These are phyloP conservation scores for Phytophthora ramorum DNA, from an alignment of 352 stramenopile genomes.

Conservation along the genomic window DNA sequence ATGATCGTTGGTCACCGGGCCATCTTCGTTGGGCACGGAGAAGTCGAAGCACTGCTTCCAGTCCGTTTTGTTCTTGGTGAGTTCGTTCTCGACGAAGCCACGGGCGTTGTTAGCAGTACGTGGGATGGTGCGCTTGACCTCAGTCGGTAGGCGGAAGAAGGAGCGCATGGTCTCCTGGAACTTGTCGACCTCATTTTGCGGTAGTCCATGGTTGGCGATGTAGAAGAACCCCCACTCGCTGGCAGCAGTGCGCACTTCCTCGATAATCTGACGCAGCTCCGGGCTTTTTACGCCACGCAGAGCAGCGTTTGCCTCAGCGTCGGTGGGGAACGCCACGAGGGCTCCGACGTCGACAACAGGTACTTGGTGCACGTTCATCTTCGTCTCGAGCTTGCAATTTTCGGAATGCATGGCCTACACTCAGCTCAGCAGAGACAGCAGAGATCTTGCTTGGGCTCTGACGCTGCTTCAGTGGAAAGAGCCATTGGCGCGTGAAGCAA, in stretches of 20 bases:
- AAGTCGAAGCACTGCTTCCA: slow-evolving; percentile 91
- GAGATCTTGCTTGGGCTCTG: not conserved
- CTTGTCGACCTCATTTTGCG: slow-evolving; percentile 55
- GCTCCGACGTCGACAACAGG: slow-evolving; percentile 57
- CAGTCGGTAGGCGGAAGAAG: slow-evolving; percentile 87
- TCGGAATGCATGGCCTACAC: not conserved
- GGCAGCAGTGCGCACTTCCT: slow-evolving; percentile 34
- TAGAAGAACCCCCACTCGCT: slow-evolving; percentile 94
- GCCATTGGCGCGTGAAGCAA: not conserved
- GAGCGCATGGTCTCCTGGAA: slow-evolving; percentile 72
- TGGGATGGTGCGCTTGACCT: slow-evolving; percentile 58
- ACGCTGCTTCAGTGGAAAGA: not conserved
- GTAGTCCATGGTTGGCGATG: slow-evolving; percentile 85
- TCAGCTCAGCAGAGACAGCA: not conserved
- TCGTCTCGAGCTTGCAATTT: not conserved
- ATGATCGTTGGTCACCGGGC: slow-evolving; percentile 40
- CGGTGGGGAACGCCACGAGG: slow-evolving; percentile 46
- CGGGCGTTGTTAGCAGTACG: slow-evolving; percentile 85
- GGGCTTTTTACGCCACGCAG: slow-evolving; percentile 17
- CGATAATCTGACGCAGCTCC: slow-evolving; percentile 49
- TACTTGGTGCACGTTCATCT: slow-evolving; percentile 44
- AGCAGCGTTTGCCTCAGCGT: slow-evolving; percentile 40
- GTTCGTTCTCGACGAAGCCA: slow-evolving; percentile 93
- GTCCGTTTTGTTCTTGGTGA: slow-evolving; percentile 93
- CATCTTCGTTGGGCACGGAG: slow-evolving; percentile 34